A percentile compares a stretch with the other conserved stretches of the same genome.
phyloP scores from a whole-genome alignment of 139 green algal species.

The Dunaliella sp. region DNA sequence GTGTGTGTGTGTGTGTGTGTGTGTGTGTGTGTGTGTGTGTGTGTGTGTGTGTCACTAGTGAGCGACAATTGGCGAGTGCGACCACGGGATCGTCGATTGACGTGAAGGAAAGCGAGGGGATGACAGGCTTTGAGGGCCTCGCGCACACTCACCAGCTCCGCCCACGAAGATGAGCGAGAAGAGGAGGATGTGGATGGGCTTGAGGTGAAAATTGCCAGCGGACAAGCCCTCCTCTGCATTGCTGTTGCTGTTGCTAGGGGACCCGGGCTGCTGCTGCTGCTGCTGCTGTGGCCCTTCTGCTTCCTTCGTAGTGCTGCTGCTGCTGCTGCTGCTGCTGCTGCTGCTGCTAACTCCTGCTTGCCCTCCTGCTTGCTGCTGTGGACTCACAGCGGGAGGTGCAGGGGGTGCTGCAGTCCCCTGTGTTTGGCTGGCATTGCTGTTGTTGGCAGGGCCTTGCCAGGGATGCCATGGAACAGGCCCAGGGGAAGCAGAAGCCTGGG shows the following conservation, averaged over 20 bases:
- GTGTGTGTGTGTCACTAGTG: neutral
- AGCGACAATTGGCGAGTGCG: neutral
- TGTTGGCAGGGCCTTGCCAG: neutral
- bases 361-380: neutral
- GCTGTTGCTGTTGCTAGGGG: neutral
- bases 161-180: slow-evolving; percentile 52
- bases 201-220: slow-evolving; percentile 22
- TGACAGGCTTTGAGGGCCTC: too few species aligned
- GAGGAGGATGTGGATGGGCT: slow-evolving; percentile 40
- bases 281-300: neutral
- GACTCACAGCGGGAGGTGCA: neutral
- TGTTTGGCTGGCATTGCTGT: neutral
- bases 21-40: neutral
- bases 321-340: neutral
- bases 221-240: neutral
- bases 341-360: neutral
- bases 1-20: neutral
- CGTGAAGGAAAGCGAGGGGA: neutral
- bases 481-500: neutral
- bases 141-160: slow-evolving; percentile 1
- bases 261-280: neutral
- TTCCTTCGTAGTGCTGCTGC: neutral
- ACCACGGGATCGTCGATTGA: neutral
- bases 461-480: neutral
- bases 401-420: neutral